phyloP scores from a whole-genome alignment of 257 asterid species.

The Solanum megistacrolobum region DNA sequence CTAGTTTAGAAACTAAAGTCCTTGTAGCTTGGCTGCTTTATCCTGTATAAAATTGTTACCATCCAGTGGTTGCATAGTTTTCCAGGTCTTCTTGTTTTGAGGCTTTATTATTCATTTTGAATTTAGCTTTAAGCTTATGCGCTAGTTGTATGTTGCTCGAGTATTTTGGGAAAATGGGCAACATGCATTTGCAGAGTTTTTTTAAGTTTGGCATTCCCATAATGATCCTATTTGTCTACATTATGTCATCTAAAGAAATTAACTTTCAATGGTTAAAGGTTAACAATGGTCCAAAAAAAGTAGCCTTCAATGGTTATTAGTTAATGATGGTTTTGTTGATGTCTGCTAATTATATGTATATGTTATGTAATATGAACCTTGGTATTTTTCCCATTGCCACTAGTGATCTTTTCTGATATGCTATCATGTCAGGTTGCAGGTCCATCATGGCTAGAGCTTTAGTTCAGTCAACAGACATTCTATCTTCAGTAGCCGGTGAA shows the following conservation, averaged over 20 bases:
- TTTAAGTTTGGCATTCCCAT: not conserved
- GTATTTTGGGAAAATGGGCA: not conserved
- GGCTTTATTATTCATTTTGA: not conserved
- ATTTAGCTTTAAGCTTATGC: not conserved
- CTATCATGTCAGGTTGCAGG: slow-evolving; percentile 25
- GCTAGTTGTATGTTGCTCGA: not conserved
- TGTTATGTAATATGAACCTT: not conserved
- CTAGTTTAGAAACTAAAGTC: not conserved
- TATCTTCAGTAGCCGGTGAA: slow-evolving; percentile 43
- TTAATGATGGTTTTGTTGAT: not conserved
- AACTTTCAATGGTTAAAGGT: not conserved
- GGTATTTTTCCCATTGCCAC: not conserved
- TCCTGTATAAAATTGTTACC: not conserved
- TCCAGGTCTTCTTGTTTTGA: not conserved
- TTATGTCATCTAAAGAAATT: not conserved
- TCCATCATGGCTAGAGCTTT: slow-evolving; percentile 58
- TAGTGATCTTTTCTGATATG: not conserved
- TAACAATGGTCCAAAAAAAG: not conserved
- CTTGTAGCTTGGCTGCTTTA: not conserved
- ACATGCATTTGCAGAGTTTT: not conserved
- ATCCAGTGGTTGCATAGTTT: not conserved
- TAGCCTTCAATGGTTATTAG: not conserved
- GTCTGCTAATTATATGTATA: not conserved
- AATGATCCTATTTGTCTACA: not conserved
- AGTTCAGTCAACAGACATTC: slow-evolving; percentile 50